Evolutionary conservation across 2,329 filamentous ascomycete species (phyloP), one percentile per base, ranked within the genome.

Genomic region (Chaetomiaceae sp.): DNA sequence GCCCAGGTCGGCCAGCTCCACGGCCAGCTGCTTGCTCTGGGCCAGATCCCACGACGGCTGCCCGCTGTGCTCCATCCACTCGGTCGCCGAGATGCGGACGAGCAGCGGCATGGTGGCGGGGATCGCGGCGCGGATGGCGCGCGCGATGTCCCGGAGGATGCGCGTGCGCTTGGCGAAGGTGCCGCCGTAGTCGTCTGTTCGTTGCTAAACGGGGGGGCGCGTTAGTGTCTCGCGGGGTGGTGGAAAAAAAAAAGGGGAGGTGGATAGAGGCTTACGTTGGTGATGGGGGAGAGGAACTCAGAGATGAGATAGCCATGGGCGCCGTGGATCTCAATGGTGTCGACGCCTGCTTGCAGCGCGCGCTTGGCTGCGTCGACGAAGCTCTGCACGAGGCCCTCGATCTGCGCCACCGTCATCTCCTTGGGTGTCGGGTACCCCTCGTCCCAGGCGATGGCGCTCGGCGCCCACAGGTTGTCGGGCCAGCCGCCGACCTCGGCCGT

Each of bases 321-420:
- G 11, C 65, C 76, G 58, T 84, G 79, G 18, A 82, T 74, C 68
- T 95, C 89, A 54, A 95, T 83, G 7, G 84, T 79, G 65, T 95
- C 89, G 44, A 89, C 80, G 0, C 89, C 90, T 1, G 83, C 85
- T 57, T 80, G 73, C 4, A 91, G 69, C 1, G 89, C 79, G 33
- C 84, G 73, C 59, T 75, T 73, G 0, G 80, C 76, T 0, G 81
- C 75, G 1, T 77, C 77, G 4, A 75, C 80, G 71, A 81, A 94
- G 9, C 77, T 77, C 36, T 70, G 66, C 63, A 90, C 85, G 41
- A 89, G 71, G 3, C 73, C 69, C 60, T 81, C 73, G 57, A 95
- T 91, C 47, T 92, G 84, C 1, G 77, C 73, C 2, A 79, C 69
- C 0, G 82, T 86, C 78, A 94, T 79, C 54, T 79, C 87, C 59